Evolutionary conservation across 192 early-diverging fungal genomes (phyloP), one percentile per base, ranked within the genome.

Genomic region (Coemansia sp.): DNA sequence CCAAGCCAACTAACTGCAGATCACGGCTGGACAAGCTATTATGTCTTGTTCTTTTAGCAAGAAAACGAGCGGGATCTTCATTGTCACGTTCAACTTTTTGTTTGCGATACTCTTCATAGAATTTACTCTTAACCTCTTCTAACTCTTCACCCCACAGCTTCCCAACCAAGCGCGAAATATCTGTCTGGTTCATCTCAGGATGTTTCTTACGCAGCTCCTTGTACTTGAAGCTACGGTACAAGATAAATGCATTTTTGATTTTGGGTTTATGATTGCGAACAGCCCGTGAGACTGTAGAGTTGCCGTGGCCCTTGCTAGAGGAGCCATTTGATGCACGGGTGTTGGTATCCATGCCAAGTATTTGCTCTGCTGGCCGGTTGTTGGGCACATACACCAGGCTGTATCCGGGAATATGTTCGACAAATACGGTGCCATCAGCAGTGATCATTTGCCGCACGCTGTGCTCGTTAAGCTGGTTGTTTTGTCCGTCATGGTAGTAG

Each of bases 151-250:
- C 70, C 73, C 73, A 77, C 50, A 54, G 60, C 48, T 77, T 68
- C 50, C 73, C 73, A n/a, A 63, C 67, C 53, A 77, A 15, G 50
- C 73, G 73, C 50, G 73, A 77, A 19, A 77, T 77, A 28, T 77
- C 73, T 19, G 66, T 65, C 55, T 77, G 73, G 60, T 63, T 77
- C 41, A 66, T 57, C 28, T 70, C 68, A 2, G 73, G 73, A 39
- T 70, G 42, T 51, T 39, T 35, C 15, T 50, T 21, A 41, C 63
- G 59, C 54, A 77, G 63, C 63, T 77, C 73, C 50, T 49, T 53
- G 12, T 61, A 70, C 59, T 70, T 77, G 55, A 37, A 65, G 55
- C 57, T 77, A 50, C 73, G 68, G 44, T 77, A 77, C 59, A 66
- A 65, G 55, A 77, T 77, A 33, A 77, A 77, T 11, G 68, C 63